phyloP scores from a whole-genome alignment of 441 rosid species.

The Pelargonium myrrhifolium region DNA sequence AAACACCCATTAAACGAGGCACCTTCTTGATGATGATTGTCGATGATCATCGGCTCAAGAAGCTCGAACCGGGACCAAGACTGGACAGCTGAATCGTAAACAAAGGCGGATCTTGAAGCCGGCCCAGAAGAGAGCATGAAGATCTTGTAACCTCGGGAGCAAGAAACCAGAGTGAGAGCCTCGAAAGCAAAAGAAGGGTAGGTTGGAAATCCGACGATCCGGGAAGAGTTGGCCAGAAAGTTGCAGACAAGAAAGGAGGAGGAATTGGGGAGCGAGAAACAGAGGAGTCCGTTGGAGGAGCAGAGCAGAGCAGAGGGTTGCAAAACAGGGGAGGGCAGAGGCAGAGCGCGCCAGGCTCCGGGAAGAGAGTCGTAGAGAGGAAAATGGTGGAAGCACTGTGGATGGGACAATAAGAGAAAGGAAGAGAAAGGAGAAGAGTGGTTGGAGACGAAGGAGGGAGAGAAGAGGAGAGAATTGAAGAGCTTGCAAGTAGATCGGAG shows the following conservation, averaged over 20 bases:
- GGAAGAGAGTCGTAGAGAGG: constrained; percentile 48
- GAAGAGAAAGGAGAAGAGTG: constrained; percentile 45
- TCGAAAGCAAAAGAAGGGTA: constrained; percentile 57
- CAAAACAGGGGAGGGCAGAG: constrained; percentile 34
- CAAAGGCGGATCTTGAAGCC: constrained; percentile 31
- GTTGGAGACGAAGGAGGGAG: constrained; percentile 52
- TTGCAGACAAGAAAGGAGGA: constrained; percentile 58
- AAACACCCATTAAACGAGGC: constrained; percentile 46
- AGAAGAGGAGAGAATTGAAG: constrained; percentile 47
- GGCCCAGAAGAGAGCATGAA: constrained; percentile 39
- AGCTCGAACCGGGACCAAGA: constrained; percentile 44
- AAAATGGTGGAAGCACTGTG: constrained; percentile 45
- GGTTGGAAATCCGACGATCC: constrained; percentile 45
- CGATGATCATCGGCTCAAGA: constrained; percentile 34
- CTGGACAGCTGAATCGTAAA: constrained; percentile 45
- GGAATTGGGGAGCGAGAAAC: constrained; percentile 45
- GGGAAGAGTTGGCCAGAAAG: constrained; percentile 48
- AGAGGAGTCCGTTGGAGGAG: constrained; percentile 57
- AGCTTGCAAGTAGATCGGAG: constrained; percentile 57
- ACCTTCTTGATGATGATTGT: constrained; percentile 49
- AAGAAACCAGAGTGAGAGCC: constrained; percentile 50
- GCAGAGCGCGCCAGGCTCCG: constrained; percentile 47
- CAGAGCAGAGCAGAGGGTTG: constrained; percentile 41
- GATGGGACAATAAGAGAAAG: constrained; percentile 70
- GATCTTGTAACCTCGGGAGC: constrained; percentile 44